Evolutionary conservation across 2,329 filamentous ascomycete species (phyloP), one percentile per base, ranked within the genome.

Genomic region (Neofusicoccum sp.): DNA sequence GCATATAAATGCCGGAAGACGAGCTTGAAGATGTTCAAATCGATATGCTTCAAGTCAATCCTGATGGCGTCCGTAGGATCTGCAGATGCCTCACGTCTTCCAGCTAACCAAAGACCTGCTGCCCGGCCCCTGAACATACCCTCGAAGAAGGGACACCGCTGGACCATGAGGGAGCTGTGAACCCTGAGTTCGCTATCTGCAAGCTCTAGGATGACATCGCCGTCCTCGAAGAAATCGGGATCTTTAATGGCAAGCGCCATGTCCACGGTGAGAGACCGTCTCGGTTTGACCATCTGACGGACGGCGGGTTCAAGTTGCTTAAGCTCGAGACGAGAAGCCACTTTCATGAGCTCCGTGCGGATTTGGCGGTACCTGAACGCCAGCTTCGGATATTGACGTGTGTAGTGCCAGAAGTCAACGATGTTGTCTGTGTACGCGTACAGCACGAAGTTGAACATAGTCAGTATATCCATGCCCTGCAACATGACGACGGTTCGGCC

Each of bases 111-210:
- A 66, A 85, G 84, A 0, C 95, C 95, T 41, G 84, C 83, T 6
- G 95, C 91, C 44, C 91, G 87, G n/a, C 95, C 95, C 67, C 90
- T 82, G 73, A 97, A 98, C 44, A 99, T 81, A 1, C 89, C 90
- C 64, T 93, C 82, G 65, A 99, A 99, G 80, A 97, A 99, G 0
- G 91, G 92, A 67, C 93, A 97, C 65, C 95, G 83, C 68, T 88
- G 87, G 65, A 91, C 93, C 36, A 97, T 73, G 3, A 98, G 75
- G 4, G 87, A 81, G 65, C 91, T 93, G 69, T 99, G 95, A 1
- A 89, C 87, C 12, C 80, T 78, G 34, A 92, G 77, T 58, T 82
- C 78, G 30, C 87, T 87, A n/a, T 85, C 89, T 62, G 90, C 86
- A 9, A 98, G 81, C 66, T 96, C 87, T 16, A 98, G 78, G 5